Base-by-base conservation (phyloP, 257 asterid genomes). In the Craterostigma plantagineum region DNA sequence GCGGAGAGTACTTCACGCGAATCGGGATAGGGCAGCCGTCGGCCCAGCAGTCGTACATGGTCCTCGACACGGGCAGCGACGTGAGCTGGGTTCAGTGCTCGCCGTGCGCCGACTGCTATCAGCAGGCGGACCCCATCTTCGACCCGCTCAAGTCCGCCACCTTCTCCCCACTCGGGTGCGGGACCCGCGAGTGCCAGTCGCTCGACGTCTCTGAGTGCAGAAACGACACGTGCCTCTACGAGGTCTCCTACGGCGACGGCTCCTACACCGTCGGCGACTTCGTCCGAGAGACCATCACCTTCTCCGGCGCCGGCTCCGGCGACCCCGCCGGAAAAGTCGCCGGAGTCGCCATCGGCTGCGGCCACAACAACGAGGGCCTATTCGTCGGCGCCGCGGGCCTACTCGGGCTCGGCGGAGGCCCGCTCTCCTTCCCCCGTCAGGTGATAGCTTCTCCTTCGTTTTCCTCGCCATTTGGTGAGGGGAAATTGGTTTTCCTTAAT, bases 41-140 rank as follows among this genome's bases (percentile, higher is more conserved):
- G 44, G 62, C 72, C n/a, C n/a, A n/a, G 14, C 74, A 76, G 51
- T 64, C 82, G 0, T 82, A 76, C 44, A 69, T 82, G 95, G 98
- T 82, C 34, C 73, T 87, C 0, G 98, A 87, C 11, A 76, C 98
- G 0, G 98, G 98, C 4, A 87, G 98, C 45, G 95, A 87, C 39
- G 86, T 87, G 39, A 87, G 72, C 56, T 82, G 98, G 98, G 60
- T 87, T 12, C 98, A 87, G 39, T 87, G 98, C 63, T 72, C 91
- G 0, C 95, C 98, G 18, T 87, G 98, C 67, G 75, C 79, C 14
- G 92, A 82, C 14, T 87, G 98, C 50, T 82, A 87, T 60, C 95
- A 79, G 58, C 98, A 87, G 50, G 75, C 98, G 58, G 95, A 87
- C 72, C 98, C 95, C 40, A 87, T 87, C 7, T 87, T 76, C 63